Conservation (phyloP, 108 stramenopile species). For the Nitzschia inconspicua region DNA sequence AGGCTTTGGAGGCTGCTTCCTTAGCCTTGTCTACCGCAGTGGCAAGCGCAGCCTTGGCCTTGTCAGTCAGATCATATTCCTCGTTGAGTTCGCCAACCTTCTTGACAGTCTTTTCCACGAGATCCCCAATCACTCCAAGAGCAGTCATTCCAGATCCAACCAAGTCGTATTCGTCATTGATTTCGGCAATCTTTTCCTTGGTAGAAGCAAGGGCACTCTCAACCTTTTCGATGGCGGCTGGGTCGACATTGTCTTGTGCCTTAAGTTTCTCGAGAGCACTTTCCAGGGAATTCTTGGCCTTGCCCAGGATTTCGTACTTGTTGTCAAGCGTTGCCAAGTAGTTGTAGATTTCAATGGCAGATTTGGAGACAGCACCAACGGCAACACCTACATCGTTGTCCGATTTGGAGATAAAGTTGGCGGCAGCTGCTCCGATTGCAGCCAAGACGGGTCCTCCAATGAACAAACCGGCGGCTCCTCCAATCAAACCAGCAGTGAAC, state of each 20-base stretch:
- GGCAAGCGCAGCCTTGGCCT: conserved; percentile 64
- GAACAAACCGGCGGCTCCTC: conserved; percentile 68
- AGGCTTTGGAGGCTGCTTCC: conserved; percentile 27
- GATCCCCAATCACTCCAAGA: conserved; percentile 81
- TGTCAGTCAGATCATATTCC: conserved; percentile 80
- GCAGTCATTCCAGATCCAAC: conserved; percentile 81
- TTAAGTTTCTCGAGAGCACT: conserved; percentile 72
- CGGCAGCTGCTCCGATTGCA: conserved; percentile 56
- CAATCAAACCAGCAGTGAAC: conserved; percentile 85
- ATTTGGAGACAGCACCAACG: conserved; percentile 76
- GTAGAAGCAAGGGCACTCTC: conserved; percentile 74
- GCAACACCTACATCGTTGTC: conserved; percentile 70
- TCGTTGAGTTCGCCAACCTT: conserved; percentile 83
- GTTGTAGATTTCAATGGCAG: conserved; percentile 87
- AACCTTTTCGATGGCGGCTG: conserved; percentile 74
- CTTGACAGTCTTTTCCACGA: conserved; percentile 83
- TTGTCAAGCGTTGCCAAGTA: conserved; percentile 78
- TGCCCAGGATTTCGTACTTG: conserved; percentile 83
- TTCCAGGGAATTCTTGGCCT: conserved; percentile 63
- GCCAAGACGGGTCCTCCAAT: conserved; percentile 70
- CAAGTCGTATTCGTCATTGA: conserved; percentile 90
- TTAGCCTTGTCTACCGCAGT: conserved; percentile 82
- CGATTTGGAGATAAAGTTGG: conserved; percentile 83
- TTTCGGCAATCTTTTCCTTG: conserved; percentile 71
- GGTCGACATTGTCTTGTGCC: conserved; percentile 52